Evolutionary conservation across 768 basidiomycete species (phyloP).

Genomic region (Naematelia aurantialba): DNA sequence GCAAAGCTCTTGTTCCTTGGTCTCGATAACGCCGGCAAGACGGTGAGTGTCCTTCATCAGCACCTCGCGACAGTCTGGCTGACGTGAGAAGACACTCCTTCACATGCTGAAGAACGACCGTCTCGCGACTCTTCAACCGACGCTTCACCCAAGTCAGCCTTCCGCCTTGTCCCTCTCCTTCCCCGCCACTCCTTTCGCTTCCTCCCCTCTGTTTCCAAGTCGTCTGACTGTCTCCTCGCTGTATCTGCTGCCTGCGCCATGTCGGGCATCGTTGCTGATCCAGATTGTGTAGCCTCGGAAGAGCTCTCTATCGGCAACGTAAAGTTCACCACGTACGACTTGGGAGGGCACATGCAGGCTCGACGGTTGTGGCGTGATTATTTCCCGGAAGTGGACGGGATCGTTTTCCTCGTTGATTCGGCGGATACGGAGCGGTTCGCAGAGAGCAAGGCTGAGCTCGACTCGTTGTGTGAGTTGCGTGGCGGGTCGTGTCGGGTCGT

Average conservation of each 20-base stretch:
- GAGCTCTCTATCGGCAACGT: constrained; percentile 98
- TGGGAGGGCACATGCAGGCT: constrained; percentile 97
- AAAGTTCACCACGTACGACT: constrained; percentile 97
- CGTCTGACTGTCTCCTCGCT: too few relatives aligned
- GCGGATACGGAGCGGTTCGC: constrained; percentile 94
- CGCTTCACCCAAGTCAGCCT: constrained; percentile 89
- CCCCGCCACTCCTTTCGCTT: neutral
- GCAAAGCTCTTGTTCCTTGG: constrained; percentile 99
- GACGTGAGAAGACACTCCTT: constrained; percentile 67
- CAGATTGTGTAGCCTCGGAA: constrained; percentile 74
- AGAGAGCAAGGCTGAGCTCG: constrained; percentile 95
- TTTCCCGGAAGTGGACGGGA: constrained; percentile 99
- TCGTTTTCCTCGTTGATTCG: constrained; percentile 95
- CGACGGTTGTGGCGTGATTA: constrained; percentile 99
- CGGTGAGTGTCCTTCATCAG: constrained; percentile 57
- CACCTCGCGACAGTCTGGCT: neutral
- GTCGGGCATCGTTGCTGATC: neutral
- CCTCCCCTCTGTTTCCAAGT: too few relatives aligned
- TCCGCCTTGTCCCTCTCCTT: constrained; percentile 8
- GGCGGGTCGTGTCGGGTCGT: neutral
- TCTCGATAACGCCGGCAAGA: constrained; percentile 98
- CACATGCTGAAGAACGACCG: constrained; percentile 99
- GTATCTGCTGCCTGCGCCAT: neutral
- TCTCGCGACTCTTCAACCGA: constrained; percentile 93
- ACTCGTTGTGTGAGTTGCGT: constrained; percentile 62